These are phyloP conservation scores for Podila horticola DNA, from an alignment of 192 early-diverging fungal genomes.

Conservation along the genomic window DNA sequence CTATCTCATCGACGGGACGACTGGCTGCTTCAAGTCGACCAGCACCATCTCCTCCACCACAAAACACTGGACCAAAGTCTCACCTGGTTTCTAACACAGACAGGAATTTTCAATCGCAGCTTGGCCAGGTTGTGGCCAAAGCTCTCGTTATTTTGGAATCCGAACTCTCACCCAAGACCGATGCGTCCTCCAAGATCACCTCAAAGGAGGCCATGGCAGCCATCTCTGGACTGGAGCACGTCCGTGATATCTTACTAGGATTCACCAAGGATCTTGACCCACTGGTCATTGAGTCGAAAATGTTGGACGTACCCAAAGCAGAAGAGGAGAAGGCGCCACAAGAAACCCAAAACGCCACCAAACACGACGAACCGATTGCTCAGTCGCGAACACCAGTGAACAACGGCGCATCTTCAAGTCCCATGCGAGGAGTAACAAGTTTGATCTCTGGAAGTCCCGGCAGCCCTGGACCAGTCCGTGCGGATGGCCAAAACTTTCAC, in stretches of 20 bases:
- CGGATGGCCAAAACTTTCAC: background rate
- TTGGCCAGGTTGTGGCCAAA: slow-evolving; percentile 53
- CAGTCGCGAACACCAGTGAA: background rate
- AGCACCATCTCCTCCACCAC: slow-evolving; percentile 6
- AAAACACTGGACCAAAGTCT: slow-evolving; percentile 4
- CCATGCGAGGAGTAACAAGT: background rate
- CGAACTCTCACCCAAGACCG: slow-evolving; percentile 36
- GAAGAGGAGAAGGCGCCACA: background rate
- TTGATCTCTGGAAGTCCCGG: background rate
- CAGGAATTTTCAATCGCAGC: slow-evolving; percentile 42
- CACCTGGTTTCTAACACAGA: slow-evolving; percentile 11
- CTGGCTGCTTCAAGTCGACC: slow-evolving; percentile 17
- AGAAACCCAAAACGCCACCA: background rate
- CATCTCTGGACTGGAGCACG: slow-evolving; percentile 62
- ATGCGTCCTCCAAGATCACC: background rate
- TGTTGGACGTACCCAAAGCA: slow-evolving; percentile 12
- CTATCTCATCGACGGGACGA: slow-evolving; percentile 15
- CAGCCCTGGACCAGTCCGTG: background rate
- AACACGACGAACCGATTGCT: background rate
- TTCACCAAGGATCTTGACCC: slow-evolving; percentile 56
- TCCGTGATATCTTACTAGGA: slow-evolving; percentile 61
- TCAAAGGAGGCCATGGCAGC: slow-evolving; percentile 54
- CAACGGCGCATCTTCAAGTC: background rate
- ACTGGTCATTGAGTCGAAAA: slow-evolving; percentile 32
- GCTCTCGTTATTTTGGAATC: slow-evolving; percentile 55